Conservation (phyloP, 139 green algal genomes). For the Parachlorella kessleri region DNA sequence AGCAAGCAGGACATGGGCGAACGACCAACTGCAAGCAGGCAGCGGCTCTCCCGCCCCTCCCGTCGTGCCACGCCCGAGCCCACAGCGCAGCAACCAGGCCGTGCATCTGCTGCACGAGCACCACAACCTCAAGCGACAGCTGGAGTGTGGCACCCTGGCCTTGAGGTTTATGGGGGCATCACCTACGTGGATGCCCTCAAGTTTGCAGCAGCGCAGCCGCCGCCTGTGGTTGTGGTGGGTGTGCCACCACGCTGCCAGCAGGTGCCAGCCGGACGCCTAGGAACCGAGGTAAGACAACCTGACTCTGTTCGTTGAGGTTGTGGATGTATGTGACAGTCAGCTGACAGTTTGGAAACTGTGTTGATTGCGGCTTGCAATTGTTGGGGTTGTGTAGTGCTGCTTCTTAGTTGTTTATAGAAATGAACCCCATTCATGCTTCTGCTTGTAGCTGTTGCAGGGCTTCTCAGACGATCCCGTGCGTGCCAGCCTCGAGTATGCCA, state of each 20-base stretch:
- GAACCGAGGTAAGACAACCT: background rate
- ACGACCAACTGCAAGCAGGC: background rate
- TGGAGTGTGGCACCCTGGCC: conserved; percentile 35
- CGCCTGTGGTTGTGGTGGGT: background rate
- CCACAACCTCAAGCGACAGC: too few species aligned
- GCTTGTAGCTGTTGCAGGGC: background rate
- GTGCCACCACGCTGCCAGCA: conserved; percentile 1
- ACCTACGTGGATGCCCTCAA: conserved; percentile 6
- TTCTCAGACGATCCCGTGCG: conserved; percentile 19
- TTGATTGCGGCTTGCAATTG: background rate
- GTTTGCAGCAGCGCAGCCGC: background rate
- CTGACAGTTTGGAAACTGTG: background rate
- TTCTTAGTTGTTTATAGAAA: too few species aligned
- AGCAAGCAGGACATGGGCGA: background rate
- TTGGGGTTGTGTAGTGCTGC: too few species aligned
- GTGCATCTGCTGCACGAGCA: too few species aligned
- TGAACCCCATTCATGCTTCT: too few species aligned
- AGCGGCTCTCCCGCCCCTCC: background rate
- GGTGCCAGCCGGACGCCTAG: too few species aligned
- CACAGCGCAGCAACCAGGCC: background rate
- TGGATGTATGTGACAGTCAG: background rate
- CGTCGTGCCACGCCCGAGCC: background rate
- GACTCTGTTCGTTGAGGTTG: background rate
- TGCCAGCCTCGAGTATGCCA: conserved; percentile 14
- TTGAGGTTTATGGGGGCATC: conserved; percentile 2